Conservation (phyloP, 805 yeast species). For the Metschnikowia similis region DNA sequence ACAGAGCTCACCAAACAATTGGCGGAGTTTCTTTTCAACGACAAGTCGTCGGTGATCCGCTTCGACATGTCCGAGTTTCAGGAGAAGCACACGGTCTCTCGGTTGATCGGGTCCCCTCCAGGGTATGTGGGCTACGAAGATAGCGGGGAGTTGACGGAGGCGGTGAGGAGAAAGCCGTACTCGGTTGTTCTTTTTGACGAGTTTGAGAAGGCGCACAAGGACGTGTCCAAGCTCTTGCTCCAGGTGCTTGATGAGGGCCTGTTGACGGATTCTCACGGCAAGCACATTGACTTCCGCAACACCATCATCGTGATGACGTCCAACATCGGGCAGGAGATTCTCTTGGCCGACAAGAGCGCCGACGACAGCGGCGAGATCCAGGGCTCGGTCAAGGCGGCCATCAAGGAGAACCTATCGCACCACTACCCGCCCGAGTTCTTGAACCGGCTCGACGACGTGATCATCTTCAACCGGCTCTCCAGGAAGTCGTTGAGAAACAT, state of each 20-base stretch:
- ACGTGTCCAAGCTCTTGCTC: constrained; percentile 81
- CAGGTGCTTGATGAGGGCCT: constrained; percentile 96
- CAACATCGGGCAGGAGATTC: constrained; percentile 89
- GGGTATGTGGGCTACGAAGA: constrained; percentile 96
- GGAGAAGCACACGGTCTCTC: constrained; percentile 85
- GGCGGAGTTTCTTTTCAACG: constrained; percentile 89
- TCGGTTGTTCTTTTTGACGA: constrained; percentile 92
- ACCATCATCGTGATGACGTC: constrained; percentile 96
- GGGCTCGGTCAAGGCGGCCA: constrained; percentile 49
- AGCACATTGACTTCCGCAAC: constrained; percentile 88
- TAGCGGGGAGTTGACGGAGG: constrained; percentile 94
- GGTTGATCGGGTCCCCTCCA: constrained; percentile 96
- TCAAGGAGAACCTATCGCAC: constrained; percentile 62
- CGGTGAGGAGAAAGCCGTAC: constrained; percentile 91
- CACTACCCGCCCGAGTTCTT: constrained; percentile 92
- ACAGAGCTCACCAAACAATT: constrained; percentile 91
- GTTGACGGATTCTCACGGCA: constrained; percentile 92
- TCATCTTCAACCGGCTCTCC: constrained; percentile 87
- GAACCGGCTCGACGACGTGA: constrained; percentile 89
- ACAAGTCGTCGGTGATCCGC: constrained; percentile 78
- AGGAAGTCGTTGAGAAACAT: constrained; percentile 70
- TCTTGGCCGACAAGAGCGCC: constrained; percentile 60
- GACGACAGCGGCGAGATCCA: constrained; percentile 59
- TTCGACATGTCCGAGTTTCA: constrained; percentile 99
- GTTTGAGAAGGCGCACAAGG: constrained; percentile 95